Percentiles rank a stretch among this genome's conserved stretches.
Evolutionary conservation across 73 alveolate species (phyloP).

Genomic region (Paramecium pentaurelia): DNA sequence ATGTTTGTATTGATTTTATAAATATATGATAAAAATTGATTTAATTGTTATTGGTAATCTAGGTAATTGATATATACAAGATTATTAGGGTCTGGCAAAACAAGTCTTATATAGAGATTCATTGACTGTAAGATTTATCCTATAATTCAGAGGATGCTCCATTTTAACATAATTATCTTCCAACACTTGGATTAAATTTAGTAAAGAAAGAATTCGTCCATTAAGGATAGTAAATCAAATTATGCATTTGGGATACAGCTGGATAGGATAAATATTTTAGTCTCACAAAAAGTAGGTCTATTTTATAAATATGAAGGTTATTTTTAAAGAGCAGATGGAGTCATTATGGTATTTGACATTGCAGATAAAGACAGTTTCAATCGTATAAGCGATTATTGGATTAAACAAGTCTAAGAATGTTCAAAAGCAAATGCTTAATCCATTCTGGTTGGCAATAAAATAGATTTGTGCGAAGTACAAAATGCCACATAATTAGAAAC

Average conservation of each 20-base stretch:
- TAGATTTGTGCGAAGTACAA: slow-evolving; percentile 36
- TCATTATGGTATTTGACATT: slow-evolving; percentile 7
- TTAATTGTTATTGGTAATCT: slow-evolving; percentile 28
- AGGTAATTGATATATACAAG: slow-evolving; percentile 1
- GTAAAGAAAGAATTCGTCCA: not conserved
- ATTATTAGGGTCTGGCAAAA: slow-evolving; percentile 42
- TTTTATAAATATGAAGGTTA: not conserved
- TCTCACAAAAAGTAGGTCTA: slow-evolving; percentile 17
- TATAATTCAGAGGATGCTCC: slow-evolving; percentile 33
- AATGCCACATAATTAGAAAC: not conserved
- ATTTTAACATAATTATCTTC: slow-evolving; percentile 29
- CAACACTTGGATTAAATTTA: slow-evolving; percentile 42
- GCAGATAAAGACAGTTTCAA: slow-evolving; percentile 36
- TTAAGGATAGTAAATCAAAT: not conserved
- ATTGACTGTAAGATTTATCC: not conserved
- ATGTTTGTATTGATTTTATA: not conserved
- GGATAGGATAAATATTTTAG: slow-evolving; percentile 47
- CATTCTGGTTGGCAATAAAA: slow-evolving; percentile 21
- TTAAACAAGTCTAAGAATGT: slow-evolving; percentile 19
- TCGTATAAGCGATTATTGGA: not conserved
- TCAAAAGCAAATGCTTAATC: not conserved
- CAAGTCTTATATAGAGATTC: not conserved
- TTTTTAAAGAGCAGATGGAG: slow-evolving; percentile 46
- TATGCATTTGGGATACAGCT: slow-evolving; percentile 47
- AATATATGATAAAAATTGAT: slow-evolving; percentile 41